Base-by-base conservation (phyloP, 2,329 filamentous ascomycete genomes). In the Alternaria infectoria region DNA sequence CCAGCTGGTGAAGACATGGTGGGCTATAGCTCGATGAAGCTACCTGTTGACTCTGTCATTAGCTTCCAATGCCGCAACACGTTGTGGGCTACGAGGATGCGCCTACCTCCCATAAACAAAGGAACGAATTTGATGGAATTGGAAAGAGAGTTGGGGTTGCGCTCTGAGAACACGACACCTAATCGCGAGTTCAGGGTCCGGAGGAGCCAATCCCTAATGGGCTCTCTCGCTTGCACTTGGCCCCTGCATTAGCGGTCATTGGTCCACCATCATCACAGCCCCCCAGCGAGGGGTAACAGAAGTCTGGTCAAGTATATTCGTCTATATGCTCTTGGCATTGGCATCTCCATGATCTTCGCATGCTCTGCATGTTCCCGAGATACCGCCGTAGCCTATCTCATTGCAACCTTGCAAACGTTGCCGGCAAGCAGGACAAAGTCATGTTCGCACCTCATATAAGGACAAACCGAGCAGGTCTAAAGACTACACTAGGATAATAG, bases 1-100 rank as follows among this genome's bases (percentile, higher is more conserved):
- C 74, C 77, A 67, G 76, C 64, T 60, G 78, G 77, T 59, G 78
- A 79, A 65, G 78, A 79, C 77, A 80, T 80, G 69, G 61, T 77
- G 72, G 54, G 69, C 55, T 67, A 59, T 61, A 67, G 62, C 70
- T 69, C 57, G 59, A 61, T 66, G 63, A 69, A 72, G 71, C 72
- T 74, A 69, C 72, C 74, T 76, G 59, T 43, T n/a, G 28, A 45
- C 52, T 25, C 55, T 21, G 28, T 25, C 11, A 61, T 77, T 63
- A 77, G 66, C 59, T 57, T 62, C 30, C 10, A 32, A 40, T 50
- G 19, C 40, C 21, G 28, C 50, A 40, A 30, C 8, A 32, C 51
- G 25, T 45, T 50, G 44, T 30, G 44, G 19, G 47, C 54, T 62
- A 57, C 57, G 59, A 59, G n/a, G 45, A 43, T 21, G 51, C 12